Conservation (phyloP, 192 early-diverging fungal genomes). For the Neocallimastix lanati region DNA sequence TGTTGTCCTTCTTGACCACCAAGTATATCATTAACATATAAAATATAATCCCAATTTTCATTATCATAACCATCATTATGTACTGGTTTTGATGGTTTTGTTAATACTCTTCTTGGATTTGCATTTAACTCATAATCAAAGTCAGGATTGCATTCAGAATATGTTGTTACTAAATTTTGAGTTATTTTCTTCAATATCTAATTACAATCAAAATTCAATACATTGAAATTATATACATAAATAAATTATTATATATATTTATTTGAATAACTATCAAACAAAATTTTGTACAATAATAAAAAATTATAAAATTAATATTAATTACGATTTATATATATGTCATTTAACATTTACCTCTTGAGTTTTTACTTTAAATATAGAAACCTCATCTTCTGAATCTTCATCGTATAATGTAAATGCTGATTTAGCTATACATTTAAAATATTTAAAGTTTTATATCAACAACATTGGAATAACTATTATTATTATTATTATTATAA, state of each 20-base stretch:
- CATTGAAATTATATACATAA: no score
- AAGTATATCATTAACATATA: constrained; percentile 92
- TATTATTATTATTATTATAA: no score
- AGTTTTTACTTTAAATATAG: background rate
- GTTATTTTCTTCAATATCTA: constrained; percentile 1
- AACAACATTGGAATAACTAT: no score
- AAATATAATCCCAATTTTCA: constrained; percentile 86
- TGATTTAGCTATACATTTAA: background rate
- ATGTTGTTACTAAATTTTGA: constrained; percentile 45
- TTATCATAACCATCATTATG: constrained; percentile 90
- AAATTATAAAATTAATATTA: no score
- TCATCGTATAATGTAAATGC: background rate
- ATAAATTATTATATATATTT: no score
- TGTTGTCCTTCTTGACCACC: constrained; percentile 74
- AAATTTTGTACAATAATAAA: no score
- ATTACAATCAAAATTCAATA: no score
- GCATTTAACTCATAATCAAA: constrained; percentile 59
- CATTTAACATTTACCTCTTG: background rate
- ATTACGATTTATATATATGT: no score
- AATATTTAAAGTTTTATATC: no score
- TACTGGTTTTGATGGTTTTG: constrained; percentile 76
- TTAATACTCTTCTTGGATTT: constrained; percentile 78
- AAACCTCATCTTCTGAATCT: background rate
- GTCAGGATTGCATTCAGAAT: constrained; percentile 56
- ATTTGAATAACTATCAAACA: no score